These are phyloP conservation scores for Aspergillus neotritici DNA, from an alignment of 2,329 filamentous ascomycete genomes.

Conservation along the genomic window DNA sequence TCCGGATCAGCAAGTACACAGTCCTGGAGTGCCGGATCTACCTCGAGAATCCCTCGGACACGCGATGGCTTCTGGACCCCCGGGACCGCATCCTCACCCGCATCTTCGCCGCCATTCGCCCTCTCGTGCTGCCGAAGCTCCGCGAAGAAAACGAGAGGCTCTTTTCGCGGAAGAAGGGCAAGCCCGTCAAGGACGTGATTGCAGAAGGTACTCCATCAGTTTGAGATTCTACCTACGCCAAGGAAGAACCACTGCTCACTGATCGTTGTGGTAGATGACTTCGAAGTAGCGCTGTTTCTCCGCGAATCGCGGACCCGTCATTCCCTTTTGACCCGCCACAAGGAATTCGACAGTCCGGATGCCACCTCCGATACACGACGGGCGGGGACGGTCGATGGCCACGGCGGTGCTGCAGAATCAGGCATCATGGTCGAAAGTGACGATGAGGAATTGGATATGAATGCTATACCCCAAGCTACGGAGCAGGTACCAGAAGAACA, in stretches of 20 bases:
- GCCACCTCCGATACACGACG: constrained; percentile 15
- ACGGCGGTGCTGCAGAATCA: constrained; percentile 25
- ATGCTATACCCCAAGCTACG: constrained; percentile 51
- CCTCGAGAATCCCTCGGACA: constrained; percentile 80
- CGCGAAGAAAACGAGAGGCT: constrained; percentile 70
- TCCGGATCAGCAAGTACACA: constrained; percentile 86
- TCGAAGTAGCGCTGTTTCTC: constrained; percentile 90
- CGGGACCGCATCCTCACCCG: constrained; percentile 70
- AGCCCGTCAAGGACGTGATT: constrained; percentile 81
- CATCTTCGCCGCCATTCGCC: constrained; percentile 78
- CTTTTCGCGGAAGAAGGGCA: constrained; percentile 65
- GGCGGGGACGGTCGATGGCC: not conserved
- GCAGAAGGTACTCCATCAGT: constrained; percentile 55
- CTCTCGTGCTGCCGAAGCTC: constrained; percentile 82
- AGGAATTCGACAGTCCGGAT: constrained; percentile 60
- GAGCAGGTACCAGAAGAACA: no score
- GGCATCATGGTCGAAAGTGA: constrained; percentile 55
- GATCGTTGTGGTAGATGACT: constrained; percentile 62
- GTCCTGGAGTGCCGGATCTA: constrained; percentile 97
- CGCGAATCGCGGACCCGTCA: constrained; percentile 81
- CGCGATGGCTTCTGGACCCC: constrained; percentile 75
- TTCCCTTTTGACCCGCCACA: constrained; percentile 78
- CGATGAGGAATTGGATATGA: constrained; percentile 45
- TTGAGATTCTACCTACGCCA: no score
- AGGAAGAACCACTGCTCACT: not conserved